Base-by-base conservation (phyloP, 164 flowering plant genomes). In the Cinnamomum micranthum region DNA sequence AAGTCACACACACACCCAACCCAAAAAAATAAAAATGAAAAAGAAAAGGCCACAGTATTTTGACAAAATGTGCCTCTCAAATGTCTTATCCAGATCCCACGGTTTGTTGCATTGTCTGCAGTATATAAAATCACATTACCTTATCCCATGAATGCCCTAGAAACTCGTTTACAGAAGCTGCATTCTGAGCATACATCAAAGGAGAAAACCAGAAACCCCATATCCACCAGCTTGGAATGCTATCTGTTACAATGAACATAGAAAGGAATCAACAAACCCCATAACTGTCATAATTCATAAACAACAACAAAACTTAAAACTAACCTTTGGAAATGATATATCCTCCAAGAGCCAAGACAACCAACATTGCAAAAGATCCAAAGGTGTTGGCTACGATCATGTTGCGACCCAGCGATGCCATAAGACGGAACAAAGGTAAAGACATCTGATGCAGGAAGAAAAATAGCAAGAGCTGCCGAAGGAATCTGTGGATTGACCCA, bases 121-220 rank as follows among this genome's bases (percentile, higher is more conserved):
- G 58, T 69, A 22, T 66, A 62, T 12, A 70, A 60, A 22, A n/a
- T 31, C 27, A 75, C 27, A 65, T 73, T 82, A 96, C 99, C 97
- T 96, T 90, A 72, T 85, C 79, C 99, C 99, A 96, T 50, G 95
- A 88, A 82, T 91, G 93, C 52, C 99, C 98, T 71, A 85, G 93
- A 78, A 96, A 91, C 79, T 96, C 99, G 81, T 92, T 94, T n/a
- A 90, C 97, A 70, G 97, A 88, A 80, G 86, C 94, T 75, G 97
- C 97, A 83, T 85, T 87, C 85, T 96, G 99, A 77, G 92, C 92
- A 86, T 96, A 96, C 92, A 86, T 90, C 74, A 96, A 74, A 24
- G 99, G 99, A 80, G 99, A 96, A 79, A 92, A 55, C 98, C 98
- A 96, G 79, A 82, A 96, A 65, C 99, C 99, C 99, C 99, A 96